Conservation (phyloP, 176 grass and related monocot genomes). For the Lolium multiflorum region DNA sequence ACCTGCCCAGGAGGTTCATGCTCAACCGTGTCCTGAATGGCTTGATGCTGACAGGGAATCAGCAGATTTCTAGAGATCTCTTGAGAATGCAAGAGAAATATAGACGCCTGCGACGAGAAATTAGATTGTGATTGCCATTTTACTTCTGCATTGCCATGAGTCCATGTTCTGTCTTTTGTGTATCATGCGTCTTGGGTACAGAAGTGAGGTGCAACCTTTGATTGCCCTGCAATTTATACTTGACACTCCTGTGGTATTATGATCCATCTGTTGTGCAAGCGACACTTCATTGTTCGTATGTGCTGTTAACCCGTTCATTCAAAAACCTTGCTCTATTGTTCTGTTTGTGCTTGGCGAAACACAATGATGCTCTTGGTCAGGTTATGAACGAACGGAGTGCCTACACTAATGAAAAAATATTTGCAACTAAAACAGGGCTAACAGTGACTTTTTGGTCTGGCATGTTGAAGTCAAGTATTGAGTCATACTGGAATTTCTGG, state of each 20-base stretch:
- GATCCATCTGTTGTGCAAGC: conserved; percentile 30
- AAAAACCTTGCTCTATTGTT: neutral
- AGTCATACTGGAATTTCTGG: neutral
- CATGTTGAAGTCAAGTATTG: neutral
- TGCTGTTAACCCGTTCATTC: no score
- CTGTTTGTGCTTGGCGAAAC: neutral
- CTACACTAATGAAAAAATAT: neutral
- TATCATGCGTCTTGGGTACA: neutral
- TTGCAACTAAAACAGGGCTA: neutral
- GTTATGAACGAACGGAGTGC: neutral
- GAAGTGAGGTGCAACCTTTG: neutral
- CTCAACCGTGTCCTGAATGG: conserved; percentile 88
- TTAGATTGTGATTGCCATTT: conserved; percentile 63
- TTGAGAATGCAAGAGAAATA: conserved; percentile 90
- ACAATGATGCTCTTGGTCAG: neutral
- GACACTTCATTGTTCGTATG: conserved; percentile 4
- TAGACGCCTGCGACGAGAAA: conserved; percentile 53
- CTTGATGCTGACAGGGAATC: conserved; percentile 82
- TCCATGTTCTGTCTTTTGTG: neutral
- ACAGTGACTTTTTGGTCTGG: neutral
- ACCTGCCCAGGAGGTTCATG: conserved; percentile 94
- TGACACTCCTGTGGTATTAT: neutral
- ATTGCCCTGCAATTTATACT: neutral
- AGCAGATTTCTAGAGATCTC: conserved; percentile 71
- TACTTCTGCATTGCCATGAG: neutral